phyloP scores from a whole-genome alignment of 805 yeast genomes.

The Lipomyces spencermartinsiae region DNA sequence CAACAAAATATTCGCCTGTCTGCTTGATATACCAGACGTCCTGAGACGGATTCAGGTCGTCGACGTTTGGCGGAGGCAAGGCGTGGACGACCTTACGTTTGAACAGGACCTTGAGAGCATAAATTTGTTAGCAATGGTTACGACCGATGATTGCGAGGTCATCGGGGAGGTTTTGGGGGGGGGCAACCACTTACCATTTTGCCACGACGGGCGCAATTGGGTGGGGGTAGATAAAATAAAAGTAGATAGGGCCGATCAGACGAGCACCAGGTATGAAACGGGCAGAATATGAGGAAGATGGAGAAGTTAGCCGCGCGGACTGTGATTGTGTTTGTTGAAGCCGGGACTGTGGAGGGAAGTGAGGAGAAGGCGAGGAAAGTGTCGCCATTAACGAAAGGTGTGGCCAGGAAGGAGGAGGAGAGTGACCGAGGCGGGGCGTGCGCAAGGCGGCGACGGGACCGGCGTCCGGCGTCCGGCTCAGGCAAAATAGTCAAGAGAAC shows the following conservation, averaged over 20 bases:
- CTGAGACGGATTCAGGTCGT: conserved; percentile 33
- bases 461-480: neutral
- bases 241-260: neutral
- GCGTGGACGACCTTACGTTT: conserved; percentile 47
- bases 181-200: neutral
- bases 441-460: conserved; percentile 1
- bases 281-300: neutral
- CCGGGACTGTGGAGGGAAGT: neutral
- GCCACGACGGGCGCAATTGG: neutral
- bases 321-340: neutral
- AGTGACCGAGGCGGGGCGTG: neutral
- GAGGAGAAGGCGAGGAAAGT: neutral
- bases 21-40: conserved; percentile 82
- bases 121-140: neutral
- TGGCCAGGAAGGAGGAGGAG: neutral
- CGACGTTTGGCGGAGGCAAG: conserved; percentile 38
- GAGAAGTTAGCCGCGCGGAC: neutral
- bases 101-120: conserved; percentile 46
- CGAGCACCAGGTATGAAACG: neutral
- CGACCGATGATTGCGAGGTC: neutral
- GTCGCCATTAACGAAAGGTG: neutral
- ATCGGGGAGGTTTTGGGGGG: neutral
- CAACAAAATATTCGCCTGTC: conserved; percentile 86
- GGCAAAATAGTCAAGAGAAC: neutral
- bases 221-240: neutral